Percentiles rank a stretch among this genome's conserved stretches.
Evolutionary conservation across 441 rosid genomes (phyloP).

Genomic region (Pelargonium australe): DNA sequence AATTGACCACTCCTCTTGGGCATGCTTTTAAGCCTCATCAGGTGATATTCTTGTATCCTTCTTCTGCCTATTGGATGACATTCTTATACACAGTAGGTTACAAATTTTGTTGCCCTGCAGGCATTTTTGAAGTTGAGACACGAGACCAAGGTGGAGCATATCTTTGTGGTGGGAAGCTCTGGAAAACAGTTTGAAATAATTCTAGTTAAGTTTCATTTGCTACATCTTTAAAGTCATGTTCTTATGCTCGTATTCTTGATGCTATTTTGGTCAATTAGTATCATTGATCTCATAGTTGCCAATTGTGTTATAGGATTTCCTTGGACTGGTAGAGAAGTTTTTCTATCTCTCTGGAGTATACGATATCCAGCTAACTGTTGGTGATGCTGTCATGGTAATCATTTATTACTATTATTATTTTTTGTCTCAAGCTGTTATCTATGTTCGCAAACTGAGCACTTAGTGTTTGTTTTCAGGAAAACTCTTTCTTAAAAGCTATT

Average conservation of each 20-base stretch:
- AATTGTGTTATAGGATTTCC: constrained; percentile 60
- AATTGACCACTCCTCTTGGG: constrained; percentile 59
- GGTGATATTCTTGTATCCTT: constrained; percentile 35
- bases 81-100: constrained; percentile 17
- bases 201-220: constrained; percentile 51
- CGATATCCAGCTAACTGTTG: constrained; percentile 70
- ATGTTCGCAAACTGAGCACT: constrained; percentile 9
- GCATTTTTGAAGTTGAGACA: constrained; percentile 84
- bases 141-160: constrained; percentile 74
- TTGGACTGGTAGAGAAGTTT: constrained; percentile 82
- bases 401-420: constrained; percentile 10
- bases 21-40: constrained; percentile 84
- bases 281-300: constrained; percentile 15
- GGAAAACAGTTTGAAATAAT: constrained; percentile 66
- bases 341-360: constrained; percentile 84
- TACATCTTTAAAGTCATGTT: background rate
- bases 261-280: background rate
- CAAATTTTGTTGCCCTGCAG: constrained; percentile 44
- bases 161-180: constrained; percentile 64
- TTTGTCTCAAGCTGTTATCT: background rate
- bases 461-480: constrained; percentile 52
- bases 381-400: constrained; percentile 85
- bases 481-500: constrained; percentile 60
- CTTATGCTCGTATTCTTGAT: background rate
- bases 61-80: constrained; percentile 11